Evolutionary conservation across 352 stramenopile genomes (phyloP).

Genomic region (Globisporangium takayamanum): DNA sequence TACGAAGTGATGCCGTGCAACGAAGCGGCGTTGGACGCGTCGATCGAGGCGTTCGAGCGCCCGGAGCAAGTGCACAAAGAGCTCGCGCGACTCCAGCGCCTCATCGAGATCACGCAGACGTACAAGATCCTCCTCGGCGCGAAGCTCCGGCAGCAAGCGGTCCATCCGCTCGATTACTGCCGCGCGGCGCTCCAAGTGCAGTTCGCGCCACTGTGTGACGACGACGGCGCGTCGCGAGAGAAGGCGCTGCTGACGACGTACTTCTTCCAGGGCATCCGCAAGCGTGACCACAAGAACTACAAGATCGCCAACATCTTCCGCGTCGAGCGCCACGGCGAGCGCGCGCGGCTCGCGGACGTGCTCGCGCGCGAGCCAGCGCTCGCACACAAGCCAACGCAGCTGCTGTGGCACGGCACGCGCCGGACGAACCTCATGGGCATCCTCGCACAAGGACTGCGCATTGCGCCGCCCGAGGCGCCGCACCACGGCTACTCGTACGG

Average conservation of each 20-base stretch:
- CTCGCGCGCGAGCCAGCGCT: slow-evolving; percentile 31
- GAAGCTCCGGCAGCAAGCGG: slow-evolving; percentile 26
- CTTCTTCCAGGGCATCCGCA: slow-evolving; percentile 50
- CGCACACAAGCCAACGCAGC: slow-evolving; percentile 31
- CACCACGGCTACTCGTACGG: slow-evolving; percentile 77
- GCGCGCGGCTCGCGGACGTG: slow-evolving; percentile 37
- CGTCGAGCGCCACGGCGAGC: slow-evolving; percentile 55
- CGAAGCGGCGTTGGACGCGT: slow-evolving; percentile 47
- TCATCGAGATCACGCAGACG: slow-evolving; percentile 67
- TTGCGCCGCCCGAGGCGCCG: slow-evolving; percentile 80
- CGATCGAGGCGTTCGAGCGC: slow-evolving; percentile 59
- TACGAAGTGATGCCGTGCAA: slow-evolving; percentile 77
- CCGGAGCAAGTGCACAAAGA: slow-evolving; percentile 54
- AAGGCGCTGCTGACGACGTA: slow-evolving; percentile 46
- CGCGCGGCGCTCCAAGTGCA: slow-evolving; percentile 69
- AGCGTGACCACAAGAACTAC: slow-evolving; percentile 23
- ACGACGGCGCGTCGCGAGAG: slow-evolving; percentile 18
- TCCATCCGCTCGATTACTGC: slow-evolving; percentile 76
- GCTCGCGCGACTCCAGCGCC: slow-evolving; percentile 48
- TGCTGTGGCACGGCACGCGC: slow-evolving; percentile 83
- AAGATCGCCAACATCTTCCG: slow-evolving; percentile 61
- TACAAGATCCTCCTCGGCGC: slow-evolving; percentile 75
- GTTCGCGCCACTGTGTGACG: slow-evolving; percentile 22
- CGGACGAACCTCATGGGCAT: slow-evolving; percentile 86
- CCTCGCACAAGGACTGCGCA: slow-evolving; percentile 75